These are phyloP conservation scores for Coniosporium tulheliwenetii DNA, from an alignment of 2,329 filamentous ascomycete species.

Conservation along the genomic window DNA sequence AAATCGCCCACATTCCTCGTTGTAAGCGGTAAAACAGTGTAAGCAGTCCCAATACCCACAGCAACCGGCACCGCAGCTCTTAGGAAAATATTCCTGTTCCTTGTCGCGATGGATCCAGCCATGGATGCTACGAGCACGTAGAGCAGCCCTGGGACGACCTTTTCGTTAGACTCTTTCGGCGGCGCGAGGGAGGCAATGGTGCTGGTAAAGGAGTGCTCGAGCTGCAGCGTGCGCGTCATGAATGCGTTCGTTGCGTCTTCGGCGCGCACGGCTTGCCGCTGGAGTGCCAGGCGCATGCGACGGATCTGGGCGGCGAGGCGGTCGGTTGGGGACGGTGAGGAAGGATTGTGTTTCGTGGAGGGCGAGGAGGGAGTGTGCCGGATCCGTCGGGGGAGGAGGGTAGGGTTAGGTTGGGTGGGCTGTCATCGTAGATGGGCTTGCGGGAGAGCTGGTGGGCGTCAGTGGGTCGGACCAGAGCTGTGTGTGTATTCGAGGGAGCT, in stretches of 20 bases:
- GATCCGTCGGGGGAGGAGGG: slow-evolving; percentile 17
- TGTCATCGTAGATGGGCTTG: slow-evolving; percentile 65
- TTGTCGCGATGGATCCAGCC: slow-evolving; percentile 81
- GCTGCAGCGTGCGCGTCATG: slow-evolving; percentile 64
- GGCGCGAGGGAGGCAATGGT: slow-evolving; percentile 84
- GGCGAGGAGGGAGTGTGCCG: slow-evolving; percentile 15
- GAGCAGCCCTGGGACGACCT: slow-evolving; percentile 73
- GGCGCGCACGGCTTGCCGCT: slow-evolving; percentile 55
- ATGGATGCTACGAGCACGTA: slow-evolving; percentile 91
- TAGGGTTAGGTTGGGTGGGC: slow-evolving; percentile 18
- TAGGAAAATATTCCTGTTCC: slow-evolving; percentile 74
- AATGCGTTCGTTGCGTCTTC: slow-evolving; percentile 74
- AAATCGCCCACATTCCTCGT: slow-evolving; percentile 78
- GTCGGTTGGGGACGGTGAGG: slow-evolving; percentile 66
- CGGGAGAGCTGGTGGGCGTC: slow-evolving; percentile 15
- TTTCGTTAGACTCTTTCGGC: slow-evolving; percentile 69
- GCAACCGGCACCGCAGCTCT: slow-evolving; percentile 62
- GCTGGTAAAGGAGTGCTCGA: slow-evolving; percentile 79
- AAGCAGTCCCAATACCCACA: slow-evolving; percentile 69
- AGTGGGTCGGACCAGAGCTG: not conserved
- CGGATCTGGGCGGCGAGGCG: slow-evolving; percentile 73
- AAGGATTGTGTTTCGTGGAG: slow-evolving; percentile 14
- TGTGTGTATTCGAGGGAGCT: slow-evolving; percentile 1
- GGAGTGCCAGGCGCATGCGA: slow-evolving; percentile 62
- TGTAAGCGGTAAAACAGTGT: slow-evolving; percentile 74